Base-by-base conservation (phyloP, 352 stramenopile species). In the Pythium grandisporangium region DNA sequence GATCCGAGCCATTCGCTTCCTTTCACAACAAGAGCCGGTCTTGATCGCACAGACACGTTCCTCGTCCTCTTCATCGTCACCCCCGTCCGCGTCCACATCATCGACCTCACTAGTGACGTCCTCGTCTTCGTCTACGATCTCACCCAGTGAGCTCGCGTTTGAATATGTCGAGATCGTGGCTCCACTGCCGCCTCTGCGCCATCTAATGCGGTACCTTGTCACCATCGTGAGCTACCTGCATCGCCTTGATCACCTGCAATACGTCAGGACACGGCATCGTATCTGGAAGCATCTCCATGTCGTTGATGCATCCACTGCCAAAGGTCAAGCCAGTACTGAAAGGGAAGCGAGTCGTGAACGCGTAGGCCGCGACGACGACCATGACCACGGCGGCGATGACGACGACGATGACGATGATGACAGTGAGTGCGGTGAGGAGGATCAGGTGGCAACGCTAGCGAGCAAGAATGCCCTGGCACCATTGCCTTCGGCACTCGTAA, bases 81-180 rank as follows among this genome's bases (percentile, higher is more conserved):
- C n/a, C n/a, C n/a, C n/a, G n/a, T 13, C 36, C 11, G 20, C 11
- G n/a, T 14, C n/a, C 17, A 12, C 12, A 6, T 16, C 36, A 11
- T 53, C 36, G 20, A 40, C 53, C 4, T 48, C 45, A 12, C 39
- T 51, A 12, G 8, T 32, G 19, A 17, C 55, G 0, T 13, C 36
- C 11, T 13, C 11, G n/a, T 14, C n/a, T 16, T 6, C 12, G 6
- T 16, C 36, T 6, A 51, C 36, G 20, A 40, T 51, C 4, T 48
- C 45, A 12, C 39, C 51, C 13, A 8, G 10, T 14, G 17, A 53
- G 0, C 67, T 82, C 20, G 75, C 83, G 36, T 88, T 63, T 39
- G 58, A 70, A 23, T 32, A 85, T 29, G 59, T 85, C 8, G 75
- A 88, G 8, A 52, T 88, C 19, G 55, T 68, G n/a, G 67, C 72